Evolutionary conservation across 257 asterid species (phyloP).

Genomic region (Nyctanthes arbortristis): DNA sequence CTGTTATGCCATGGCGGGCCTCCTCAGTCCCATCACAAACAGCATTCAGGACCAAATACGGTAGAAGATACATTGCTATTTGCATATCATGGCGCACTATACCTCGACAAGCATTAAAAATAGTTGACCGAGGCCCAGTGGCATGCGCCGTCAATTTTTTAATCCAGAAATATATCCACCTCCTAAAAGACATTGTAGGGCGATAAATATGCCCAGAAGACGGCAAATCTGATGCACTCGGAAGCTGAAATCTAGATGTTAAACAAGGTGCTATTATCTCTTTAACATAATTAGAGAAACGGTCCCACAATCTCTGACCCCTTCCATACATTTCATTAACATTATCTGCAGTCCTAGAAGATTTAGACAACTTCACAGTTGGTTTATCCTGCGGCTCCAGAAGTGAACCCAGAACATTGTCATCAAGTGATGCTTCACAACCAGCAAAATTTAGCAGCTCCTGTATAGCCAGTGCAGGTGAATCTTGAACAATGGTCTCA

Average conservation of each 20-base stretch:
- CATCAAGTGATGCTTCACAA: constrained; percentile 79
- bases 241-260: constrained; percentile 83
- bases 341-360: constrained; percentile 33
- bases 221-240: constrained; percentile 59
- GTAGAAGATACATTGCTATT: constrained; percentile 90
- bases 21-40: constrained; percentile 91
- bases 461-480: constrained; percentile 96
- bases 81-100: constrained; percentile 97
- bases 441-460: constrained; percentile 91
- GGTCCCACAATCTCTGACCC: constrained; percentile 93
- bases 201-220: constrained; percentile 80
- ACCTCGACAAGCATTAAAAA: constrained; percentile 95
- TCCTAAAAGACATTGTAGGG: constrained; percentile 87
- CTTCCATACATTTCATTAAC: constrained; percentile 50
- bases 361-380: constrained; percentile 38
- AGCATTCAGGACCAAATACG: constrained; percentile 86
- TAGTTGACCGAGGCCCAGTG: constrained; percentile 77
- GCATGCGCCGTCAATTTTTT: constrained; percentile 84
- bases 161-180: constrained; percentile 85
- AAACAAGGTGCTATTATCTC: constrained; percentile 99
- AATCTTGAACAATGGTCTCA: constrained; percentile 81
- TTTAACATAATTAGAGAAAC: constrained; percentile 89
- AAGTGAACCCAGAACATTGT: constrained; percentile 41
- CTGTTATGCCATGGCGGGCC: constrained; percentile 80
- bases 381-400: constrained; percentile 43